Evolutionary conservation across 768 basidiomycete species (phyloP).

Genomic region (Kwoniella shandongensis): DNA sequence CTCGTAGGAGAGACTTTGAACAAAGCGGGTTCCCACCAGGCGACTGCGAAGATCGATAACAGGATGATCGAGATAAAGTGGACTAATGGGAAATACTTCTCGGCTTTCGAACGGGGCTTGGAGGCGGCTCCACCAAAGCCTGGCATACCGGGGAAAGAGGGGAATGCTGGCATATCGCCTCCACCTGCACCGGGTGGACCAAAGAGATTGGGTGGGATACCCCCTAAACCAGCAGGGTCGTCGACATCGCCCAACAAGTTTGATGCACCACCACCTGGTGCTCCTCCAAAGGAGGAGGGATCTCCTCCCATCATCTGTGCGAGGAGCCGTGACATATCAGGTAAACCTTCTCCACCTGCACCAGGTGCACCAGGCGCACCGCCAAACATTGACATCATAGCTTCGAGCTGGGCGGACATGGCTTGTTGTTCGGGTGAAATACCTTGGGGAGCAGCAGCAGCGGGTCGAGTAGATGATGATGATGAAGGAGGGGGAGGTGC

Average conservation of each 20-base stretch:
- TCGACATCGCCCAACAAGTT: conserved; percentile 41
- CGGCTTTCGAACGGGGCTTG: conserved; percentile 25
- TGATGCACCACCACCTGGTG: conserved; percentile 7
- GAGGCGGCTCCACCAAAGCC: conserved; percentile 13
- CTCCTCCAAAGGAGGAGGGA: background rate
- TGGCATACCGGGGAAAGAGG: conserved; percentile 32
- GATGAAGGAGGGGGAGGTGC: conserved; percentile 20
- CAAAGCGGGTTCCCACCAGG: conserved; percentile 52
- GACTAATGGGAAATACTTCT: conserved; percentile 43
- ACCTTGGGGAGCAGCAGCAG: background rate
- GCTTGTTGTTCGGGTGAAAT: conserved; percentile 32
- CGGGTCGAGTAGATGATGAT: background rate
- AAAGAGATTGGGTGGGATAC: conserved; percentile 19
- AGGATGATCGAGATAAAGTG: conserved; percentile 43
- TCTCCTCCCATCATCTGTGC: conserved; percentile 40
- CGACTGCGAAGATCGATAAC: conserved; percentile 38
- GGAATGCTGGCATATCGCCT: conserved; percentile 15
- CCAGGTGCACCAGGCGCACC: conserved; percentile 13
- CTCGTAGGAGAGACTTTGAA: conserved; percentile 1
- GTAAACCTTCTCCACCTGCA: conserved; percentile 24
- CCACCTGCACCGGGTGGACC: conserved; percentile 8
- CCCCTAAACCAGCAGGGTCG: conserved; percentile 42
- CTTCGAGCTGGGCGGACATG: conserved; percentile 39
- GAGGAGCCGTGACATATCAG: conserved; percentile 37
- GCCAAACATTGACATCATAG: conserved; percentile 47